These are phyloP conservation scores for Francoa sonchifolia DNA, from an alignment of 441 rosid genomes.

Conservation along the genomic window DNA sequence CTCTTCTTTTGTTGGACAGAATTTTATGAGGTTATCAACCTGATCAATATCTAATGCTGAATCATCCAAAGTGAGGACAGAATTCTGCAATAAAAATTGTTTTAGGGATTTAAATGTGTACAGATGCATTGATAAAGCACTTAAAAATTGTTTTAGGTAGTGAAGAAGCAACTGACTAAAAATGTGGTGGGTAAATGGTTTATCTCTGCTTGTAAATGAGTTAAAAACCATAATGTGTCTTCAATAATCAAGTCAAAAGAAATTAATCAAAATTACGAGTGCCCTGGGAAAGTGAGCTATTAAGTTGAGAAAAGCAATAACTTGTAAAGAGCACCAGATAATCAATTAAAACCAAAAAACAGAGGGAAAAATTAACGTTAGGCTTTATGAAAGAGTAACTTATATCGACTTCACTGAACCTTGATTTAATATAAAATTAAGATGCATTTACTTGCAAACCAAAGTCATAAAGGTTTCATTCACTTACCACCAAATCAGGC, in stretches of 20 bases:
- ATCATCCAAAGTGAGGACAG: constrained; percentile 77
- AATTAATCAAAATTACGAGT: no score
- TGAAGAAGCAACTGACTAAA: no score
- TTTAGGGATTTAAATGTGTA: no score
- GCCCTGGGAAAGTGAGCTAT: no score
- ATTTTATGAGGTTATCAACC: constrained; percentile 81
- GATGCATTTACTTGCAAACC: constrained; percentile 9
- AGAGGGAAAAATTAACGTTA: not conserved
- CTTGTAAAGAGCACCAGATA: constrained; percentile 10
- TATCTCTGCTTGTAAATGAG: no score
- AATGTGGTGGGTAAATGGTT: no score
- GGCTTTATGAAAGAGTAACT: not conserved
- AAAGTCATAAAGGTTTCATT: constrained; percentile 4
- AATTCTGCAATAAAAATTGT: constrained; percentile 39
- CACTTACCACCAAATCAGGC: constrained; percentile 76
- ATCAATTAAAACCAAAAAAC: constrained; percentile 8
- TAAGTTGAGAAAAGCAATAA: not conserved
- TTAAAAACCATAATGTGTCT: no score
- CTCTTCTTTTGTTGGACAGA: constrained; percentile 97
- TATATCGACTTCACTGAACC: not conserved
- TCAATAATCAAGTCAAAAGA: no score
- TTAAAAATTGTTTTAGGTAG: no score
- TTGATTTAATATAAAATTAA: not conserved
- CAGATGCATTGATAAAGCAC: not conserved
- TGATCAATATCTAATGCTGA: constrained; percentile 80